Evolutionary conservation across 179 eudicot species (phyloP), one percentile per base, ranked within the genome.

Genomic region (Carnegiea gigantea): DNA sequence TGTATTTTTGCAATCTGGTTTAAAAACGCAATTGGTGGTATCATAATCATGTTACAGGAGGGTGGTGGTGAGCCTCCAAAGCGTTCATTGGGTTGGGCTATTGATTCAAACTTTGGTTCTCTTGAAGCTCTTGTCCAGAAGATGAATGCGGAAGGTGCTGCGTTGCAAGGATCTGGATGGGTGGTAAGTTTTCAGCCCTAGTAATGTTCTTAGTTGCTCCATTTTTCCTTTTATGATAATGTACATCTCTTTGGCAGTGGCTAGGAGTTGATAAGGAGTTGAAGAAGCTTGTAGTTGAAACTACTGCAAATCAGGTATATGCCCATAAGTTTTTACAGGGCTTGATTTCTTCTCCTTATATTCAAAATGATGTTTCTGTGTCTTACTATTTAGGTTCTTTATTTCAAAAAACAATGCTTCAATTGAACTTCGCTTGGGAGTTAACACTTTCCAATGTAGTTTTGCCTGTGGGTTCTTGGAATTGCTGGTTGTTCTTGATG

Each of bases 111-210:
- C 76, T 95, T 94, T 80, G 99, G 99, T 78, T 92, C 99, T 64
- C 70, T 91, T 75, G 98, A 94, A 83, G 83, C 87, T 36, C 86
- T 95, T 85, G 86, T 91, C 53, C 90, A 90, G 78, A 91, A 87
- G 90, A 95, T 95, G 94, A 94, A 85, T 84, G 92, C 97, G 33
- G 98, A 95, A 91, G 99, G 99, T 84, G 98, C 98, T 87, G 99
- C 92, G 80, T 79, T 95, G 65, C 99, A 95, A 81, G 99, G 99
- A 68, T 95, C 99, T 80, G 99, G 99, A 72, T 94, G 99, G 99
- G 98, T 95, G 98, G 98, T 92, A 88, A 85, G 94, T 82, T 79
- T 70, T 72, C 71, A 68, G 28, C 6, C 64, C 62, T 3, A 20
- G 10, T 1, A n/a, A 49, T 24, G 59, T 36, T 44, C 38, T 73